A percentile compares a stretch with the other conserved stretches of the same genome.
These are phyloP conservation scores for Papiliotrema terrestris DNA, from an alignment of 1,284 basidiomycete species.

Conservation along the genomic window DNA sequence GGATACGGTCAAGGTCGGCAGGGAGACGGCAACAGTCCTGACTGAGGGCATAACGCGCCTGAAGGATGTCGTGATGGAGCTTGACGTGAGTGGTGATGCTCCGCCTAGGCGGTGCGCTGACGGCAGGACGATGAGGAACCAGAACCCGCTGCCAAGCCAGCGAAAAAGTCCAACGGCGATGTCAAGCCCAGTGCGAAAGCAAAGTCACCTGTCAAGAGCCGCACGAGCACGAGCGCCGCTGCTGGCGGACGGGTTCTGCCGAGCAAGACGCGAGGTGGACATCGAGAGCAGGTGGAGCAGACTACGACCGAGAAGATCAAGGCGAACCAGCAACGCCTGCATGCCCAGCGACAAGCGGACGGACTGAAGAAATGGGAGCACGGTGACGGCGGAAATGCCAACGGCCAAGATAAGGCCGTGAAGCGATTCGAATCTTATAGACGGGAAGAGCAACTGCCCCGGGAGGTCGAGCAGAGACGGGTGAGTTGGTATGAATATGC, in stretches of 20 bases:
- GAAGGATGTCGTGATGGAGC: slow-evolving; percentile 86
- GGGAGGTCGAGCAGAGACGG: slow-evolving; percentile 68
- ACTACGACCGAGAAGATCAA: slow-evolving; percentile 65
- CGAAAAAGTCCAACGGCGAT: slow-evolving; percentile 50
- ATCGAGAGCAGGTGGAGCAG: slow-evolving; percentile 74
- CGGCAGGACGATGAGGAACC: slow-evolving; percentile 25
- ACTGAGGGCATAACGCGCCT: slow-evolving; percentile 78
- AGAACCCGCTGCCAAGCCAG: slow-evolving; percentile 45
- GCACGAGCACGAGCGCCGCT: slow-evolving; percentile 15
- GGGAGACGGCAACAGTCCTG: slow-evolving; percentile 65
- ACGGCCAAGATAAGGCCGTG: slow-evolving; percentile 69
- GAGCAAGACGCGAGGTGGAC: slow-evolving; percentile 72
- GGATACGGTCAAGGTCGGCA: slow-evolving; percentile 80
- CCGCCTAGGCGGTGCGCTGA: background rate
- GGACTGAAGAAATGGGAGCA: slow-evolving; percentile 77
- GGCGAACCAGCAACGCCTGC: slow-evolving; percentile 84
- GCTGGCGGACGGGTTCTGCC: slow-evolving; percentile 77
- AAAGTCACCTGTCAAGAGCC: slow-evolving; percentile 32
- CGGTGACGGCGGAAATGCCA: slow-evolving; percentile 62
- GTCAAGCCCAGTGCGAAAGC: slow-evolving; percentile 46
- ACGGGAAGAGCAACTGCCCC: slow-evolving; percentile 83
- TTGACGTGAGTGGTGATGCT: slow-evolving; percentile 42
- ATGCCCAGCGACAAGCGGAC: slow-evolving; percentile 70
- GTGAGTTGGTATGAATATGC: slow-evolving; percentile 52
- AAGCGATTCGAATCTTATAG: slow-evolving; percentile 97